Evolutionary conservation across 371 early-diverging fungal genomes (phyloP), one percentile per base, ranked within the genome.

Genomic region (Mortierella sp.): DNA sequence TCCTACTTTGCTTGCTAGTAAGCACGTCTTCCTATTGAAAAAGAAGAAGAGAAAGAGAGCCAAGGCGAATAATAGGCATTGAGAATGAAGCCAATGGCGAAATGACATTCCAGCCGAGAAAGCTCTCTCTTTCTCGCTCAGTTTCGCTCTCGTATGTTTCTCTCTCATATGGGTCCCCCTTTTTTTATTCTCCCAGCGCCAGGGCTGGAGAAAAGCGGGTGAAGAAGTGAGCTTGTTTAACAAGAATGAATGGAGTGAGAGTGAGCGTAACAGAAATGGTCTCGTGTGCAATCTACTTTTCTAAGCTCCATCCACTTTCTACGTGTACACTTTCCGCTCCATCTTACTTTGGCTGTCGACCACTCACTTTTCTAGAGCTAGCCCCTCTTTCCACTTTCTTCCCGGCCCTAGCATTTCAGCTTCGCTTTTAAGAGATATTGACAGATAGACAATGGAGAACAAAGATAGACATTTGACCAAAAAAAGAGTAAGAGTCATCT

Each of bases 101-200:
- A 64, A 64, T 64, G 64, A 64, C 64, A 64, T 64, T 64, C 64
- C 64, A 64, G 64, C 64, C 37, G 37, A 64, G 64, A 64, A 64
- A 64, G 64, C 64, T 21, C 53, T 53, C 53, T 53, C 24, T 21
- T 21, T 64, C 64, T 28, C 59, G n/a, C 57, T 1, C 28, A 5
- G 5, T 10, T 16, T 50, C 11, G 57, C 57, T 59, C 31, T 46
- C 31, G 31, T 59, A 46, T 59, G 59, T 64, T 21, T 64, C 37
- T 64, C 9, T 64, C 64, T 64, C 64, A 64, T 64, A 64, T 64
- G 64, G 5, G 64, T 21, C 10, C 11, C 13, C 16, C 4, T 31
- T 61, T 4, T 31, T 16, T 34, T 14, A 40, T 40, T 34, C 16
- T 61, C 26, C 55, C 26, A 55, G 3, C 61, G 3, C 19, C 16